Base-by-base conservation (phyloP, 805 yeast genomes). In the Metschnikowia borealis region DNA sequence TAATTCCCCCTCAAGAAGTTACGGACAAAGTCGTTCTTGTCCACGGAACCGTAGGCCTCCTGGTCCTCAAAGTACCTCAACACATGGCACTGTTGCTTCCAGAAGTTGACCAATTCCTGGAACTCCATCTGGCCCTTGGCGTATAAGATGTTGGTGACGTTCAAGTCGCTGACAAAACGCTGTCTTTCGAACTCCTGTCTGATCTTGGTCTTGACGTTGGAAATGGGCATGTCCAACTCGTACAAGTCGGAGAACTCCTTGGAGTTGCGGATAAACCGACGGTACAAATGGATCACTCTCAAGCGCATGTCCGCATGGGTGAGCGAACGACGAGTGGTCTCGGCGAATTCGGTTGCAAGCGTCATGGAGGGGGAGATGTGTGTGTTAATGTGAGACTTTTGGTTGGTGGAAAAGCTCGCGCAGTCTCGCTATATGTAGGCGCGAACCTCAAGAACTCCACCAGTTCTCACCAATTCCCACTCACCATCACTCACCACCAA, bases 181-280 rank as follows among this genome's bases (percentile, higher is more conserved):
- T 88, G 79, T 73, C 95, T 84, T 70, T 89, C 96, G 59, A 89
- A 89, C 69, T 89, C 94, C 69, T 88, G 94, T 78, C 96, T 83
- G 57, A 89, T 79, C 71, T 85, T 87, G 50, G 96, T 87, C 68
- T 89, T 83, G 51, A 88, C 84, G 54, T 81, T 78, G 37, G 92
- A 83, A 10, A 85, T 82, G 32, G 96, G 92, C 75, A 85, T 79
- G 67, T 85, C 87, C 66, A 85, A 71, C 65, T 83, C 87, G 65
- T 85, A 85, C 59, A 82, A 71, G 70, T 84, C 82, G 58, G 81
- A 79, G 61, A 81, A 71, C 44, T 75, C 78, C 50, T 76, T 83
- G 53, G 80, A 79, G 74, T 78, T 79, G 74, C 84, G 81, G 62
- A 80, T 78, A 64, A 78, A 89, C 65, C 81, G 79, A 57, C 96